phyloP scores from a whole-genome alignment of 768 basidiomycete genomes.

The Epithele typhae region DNA sequence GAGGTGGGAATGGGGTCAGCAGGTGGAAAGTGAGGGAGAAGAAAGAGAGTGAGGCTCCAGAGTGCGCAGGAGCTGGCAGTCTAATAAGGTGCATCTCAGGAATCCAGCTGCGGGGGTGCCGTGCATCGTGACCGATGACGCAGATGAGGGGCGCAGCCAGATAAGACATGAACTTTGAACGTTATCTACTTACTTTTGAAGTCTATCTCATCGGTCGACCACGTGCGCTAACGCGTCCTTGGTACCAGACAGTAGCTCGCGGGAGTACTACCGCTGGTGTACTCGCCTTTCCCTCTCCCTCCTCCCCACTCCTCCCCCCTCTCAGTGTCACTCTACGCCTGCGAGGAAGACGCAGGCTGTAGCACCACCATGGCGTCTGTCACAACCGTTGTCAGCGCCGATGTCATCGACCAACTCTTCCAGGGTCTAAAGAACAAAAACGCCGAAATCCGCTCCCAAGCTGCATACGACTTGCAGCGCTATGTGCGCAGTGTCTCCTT shows the following conservation, averaged over 20 bases:
- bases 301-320: background rate
- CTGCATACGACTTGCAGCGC: constrained; percentile 68
- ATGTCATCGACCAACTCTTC: constrained; percentile 65
- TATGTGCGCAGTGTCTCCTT: constrained; percentile 54
- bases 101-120: no score
- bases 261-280: no score
- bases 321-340: background rate
- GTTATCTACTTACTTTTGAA: background rate
- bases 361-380: constrained; percentile 51
- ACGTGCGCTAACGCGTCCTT: constrained; percentile 7
- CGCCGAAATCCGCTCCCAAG: constrained; percentile 59
- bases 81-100: no score
- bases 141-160: background rate
- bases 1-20: no score
- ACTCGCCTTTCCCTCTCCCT: no score
- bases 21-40: no score
- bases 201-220: constrained; percentile 1
- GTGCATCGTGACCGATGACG: no score
- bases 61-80: no score
- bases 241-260: background rate
- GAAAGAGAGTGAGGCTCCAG: no score
- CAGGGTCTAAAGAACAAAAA: constrained; percentile 59
- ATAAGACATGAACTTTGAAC: background rate
- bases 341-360: no score
- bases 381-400: constrained; percentile 51